Percentiles rank a stretch among this genome's conserved stretches.
phyloP scores from a whole-genome alignment of 2,329 filamentous ascomycete genomes.

The Phyllosticta citribraziliensis region DNA sequence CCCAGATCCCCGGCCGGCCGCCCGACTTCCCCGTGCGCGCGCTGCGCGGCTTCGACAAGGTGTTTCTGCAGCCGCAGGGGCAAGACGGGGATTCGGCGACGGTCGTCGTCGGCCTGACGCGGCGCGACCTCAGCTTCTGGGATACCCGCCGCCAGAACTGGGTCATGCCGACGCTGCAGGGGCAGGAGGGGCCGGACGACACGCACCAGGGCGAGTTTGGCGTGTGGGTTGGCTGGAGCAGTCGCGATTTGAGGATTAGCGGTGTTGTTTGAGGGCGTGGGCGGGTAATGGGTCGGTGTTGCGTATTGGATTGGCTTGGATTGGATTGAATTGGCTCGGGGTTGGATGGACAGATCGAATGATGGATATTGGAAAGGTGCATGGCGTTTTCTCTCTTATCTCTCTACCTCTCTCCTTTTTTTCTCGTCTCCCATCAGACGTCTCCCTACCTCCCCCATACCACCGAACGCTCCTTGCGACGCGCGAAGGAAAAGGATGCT shows the following conservation, averaged over 20 bases:
- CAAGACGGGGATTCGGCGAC: constrained; percentile 9
- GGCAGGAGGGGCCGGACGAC: background rate
- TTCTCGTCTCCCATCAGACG: background rate
- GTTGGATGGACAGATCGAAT: background rate
- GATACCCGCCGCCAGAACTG: constrained; percentile 31
- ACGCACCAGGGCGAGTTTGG: constrained; percentile 1
- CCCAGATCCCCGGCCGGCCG: background rate
- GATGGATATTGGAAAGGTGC: background rate
- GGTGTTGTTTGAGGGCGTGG: background rate
- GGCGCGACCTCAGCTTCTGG: constrained; percentile 34
- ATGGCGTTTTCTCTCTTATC: background rate
- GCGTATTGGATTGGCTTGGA: background rate
- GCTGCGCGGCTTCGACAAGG: constrained; percentile 36
- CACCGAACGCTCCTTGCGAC: too few species aligned
- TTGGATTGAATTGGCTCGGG: background rate
- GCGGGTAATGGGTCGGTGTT: background rate
- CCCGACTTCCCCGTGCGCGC: constrained; percentile 45
- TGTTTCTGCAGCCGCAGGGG: constrained; percentile 21
- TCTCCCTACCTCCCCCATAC: background rate
- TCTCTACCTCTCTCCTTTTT: background rate
- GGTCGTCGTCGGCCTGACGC: constrained; percentile 29
- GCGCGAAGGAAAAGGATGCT: too few species aligned
- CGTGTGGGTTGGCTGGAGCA: constrained; percentile 10
- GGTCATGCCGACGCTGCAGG: constrained; percentile 16
- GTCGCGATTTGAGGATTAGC: constrained; percentile 5